phyloP scores from a whole-genome alignment of 306 rosid species.

The Morella rubra region DNA sequence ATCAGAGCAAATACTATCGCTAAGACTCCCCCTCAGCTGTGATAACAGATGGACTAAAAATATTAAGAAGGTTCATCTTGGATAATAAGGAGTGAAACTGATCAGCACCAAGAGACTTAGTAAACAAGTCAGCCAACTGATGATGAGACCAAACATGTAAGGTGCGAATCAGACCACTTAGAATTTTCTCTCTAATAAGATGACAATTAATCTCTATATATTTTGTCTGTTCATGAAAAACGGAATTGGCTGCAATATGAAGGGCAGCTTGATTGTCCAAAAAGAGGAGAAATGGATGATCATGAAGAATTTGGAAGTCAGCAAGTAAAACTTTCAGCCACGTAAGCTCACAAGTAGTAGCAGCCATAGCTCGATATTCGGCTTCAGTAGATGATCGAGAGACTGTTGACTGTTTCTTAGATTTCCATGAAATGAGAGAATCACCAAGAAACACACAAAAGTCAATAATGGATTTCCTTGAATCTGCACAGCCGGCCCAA shows the following conservation, averaged over 20 bases:
- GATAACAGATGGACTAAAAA: too few species aligned
- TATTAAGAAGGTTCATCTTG: too few species aligned
- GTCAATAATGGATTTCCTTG: background rate
- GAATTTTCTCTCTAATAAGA: background rate
- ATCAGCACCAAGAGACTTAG: background rate
- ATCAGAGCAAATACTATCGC: too few species aligned
- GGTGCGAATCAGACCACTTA: background rate
- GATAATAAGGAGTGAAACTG: too few species aligned
- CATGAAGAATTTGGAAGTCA: background rate
- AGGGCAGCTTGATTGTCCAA: background rate
- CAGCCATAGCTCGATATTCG: background rate
- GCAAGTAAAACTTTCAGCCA: background rate
- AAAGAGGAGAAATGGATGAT: background rate
- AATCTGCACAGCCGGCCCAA: background rate
- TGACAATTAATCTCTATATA: background rate
- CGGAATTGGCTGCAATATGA: background rate
- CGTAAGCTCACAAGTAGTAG: background rate
- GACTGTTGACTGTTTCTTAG: too few species aligned
- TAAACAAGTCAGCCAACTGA: background rate
- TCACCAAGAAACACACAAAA: background rate
- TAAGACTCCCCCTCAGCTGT: too few species aligned
- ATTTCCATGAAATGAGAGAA: background rate
- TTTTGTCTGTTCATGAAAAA: background rate
- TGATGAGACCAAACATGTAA: background rate
- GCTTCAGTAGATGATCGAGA: background rate